phyloP scores from a whole-genome alignment of 2,329 filamentous ascomycete genomes.

The Neopestalotiopsis clavispora region DNA sequence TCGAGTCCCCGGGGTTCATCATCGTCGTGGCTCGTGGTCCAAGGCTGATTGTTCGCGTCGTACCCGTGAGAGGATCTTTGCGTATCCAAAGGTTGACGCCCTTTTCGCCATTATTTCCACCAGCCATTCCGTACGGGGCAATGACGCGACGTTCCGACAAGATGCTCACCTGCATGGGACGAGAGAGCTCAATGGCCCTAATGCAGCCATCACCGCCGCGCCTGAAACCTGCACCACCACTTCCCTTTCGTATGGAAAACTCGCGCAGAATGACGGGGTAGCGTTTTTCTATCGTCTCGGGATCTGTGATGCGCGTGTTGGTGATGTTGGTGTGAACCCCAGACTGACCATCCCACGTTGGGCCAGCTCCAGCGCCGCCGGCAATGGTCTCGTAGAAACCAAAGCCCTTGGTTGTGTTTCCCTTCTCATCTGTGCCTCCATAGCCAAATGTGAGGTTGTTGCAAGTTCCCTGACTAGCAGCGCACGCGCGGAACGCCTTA shows the following conservation, averaged over 20 bases:
- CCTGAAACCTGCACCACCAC: constrained; percentile 63
- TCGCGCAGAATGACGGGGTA: constrained; percentile 71
- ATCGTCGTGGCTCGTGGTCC: constrained; percentile 37
- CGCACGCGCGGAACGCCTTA: constrained; percentile 23
- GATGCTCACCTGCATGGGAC: constrained; percentile 72
- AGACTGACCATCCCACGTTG: constrained; percentile 67
- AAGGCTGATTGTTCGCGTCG: constrained; percentile 34
- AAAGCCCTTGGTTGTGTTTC: constrained; percentile 53
- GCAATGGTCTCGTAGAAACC: constrained; percentile 80
- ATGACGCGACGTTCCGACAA: constrained; percentile 72
- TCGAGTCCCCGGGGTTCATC: constrained; percentile 38
- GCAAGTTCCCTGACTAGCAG: constrained; percentile 38
- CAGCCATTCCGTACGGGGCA: constrained; percentile 72
- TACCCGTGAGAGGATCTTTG: constrained; percentile 32
- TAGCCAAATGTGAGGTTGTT: constrained; percentile 63
- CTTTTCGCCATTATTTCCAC: constrained; percentile 67
- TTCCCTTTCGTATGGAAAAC: constrained; percentile 62
- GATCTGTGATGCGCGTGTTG: constrained; percentile 75
- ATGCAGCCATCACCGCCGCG: constrained; percentile 70
- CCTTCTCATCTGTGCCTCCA: constrained; percentile 26
- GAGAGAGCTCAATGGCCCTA: constrained; percentile 73
- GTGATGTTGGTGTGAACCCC: constrained; percentile 78
- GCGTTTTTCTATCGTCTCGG: constrained; percentile 72
- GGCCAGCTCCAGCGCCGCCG: constrained; percentile 69
- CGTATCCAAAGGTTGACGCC: constrained; percentile 58